These are phyloP conservation scores for Chaetomium globosum DNA, from an alignment of 2,329 filamentous ascomycete species.

Conservation along the genomic window DNA sequence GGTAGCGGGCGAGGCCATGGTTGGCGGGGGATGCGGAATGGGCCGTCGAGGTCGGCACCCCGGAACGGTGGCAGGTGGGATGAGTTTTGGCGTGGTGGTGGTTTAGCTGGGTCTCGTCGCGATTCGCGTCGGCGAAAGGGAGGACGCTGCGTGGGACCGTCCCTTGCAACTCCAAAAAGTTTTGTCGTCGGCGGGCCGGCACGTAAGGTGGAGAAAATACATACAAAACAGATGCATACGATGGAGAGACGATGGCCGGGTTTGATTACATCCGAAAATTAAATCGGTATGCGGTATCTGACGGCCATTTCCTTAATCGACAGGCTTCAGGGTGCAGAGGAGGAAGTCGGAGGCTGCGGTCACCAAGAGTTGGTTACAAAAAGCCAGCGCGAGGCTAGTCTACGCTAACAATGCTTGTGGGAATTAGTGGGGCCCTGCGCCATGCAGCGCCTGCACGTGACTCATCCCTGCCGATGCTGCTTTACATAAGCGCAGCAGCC, in stretches of 20 bases:
- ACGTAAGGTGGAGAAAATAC: constrained; percentile 25
- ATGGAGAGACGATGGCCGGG: constrained; percentile 23
- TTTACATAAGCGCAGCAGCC: constrained; percentile 13
- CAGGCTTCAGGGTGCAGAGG: constrained; percentile 25
- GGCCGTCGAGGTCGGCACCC: constrained; percentile 22
- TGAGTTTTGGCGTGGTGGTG: constrained; percentile 28
- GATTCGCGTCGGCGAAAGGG: constrained; percentile 39
- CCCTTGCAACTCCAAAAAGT: constrained; percentile 35
- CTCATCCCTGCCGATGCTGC: not conserved
- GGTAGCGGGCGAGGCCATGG: constrained; percentile 43
- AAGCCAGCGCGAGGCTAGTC: constrained; percentile 36
- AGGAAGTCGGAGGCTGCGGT: constrained; percentile 29
- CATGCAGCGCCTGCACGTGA: constrained; percentile 26
- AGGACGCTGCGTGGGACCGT: constrained; percentile 28
- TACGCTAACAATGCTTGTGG: constrained; percentile 31
- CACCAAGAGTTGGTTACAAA: constrained; percentile 33
- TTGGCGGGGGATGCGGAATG: constrained; percentile 26
- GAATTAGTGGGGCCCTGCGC: constrained; percentile 26
- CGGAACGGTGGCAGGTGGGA: constrained; percentile 23
- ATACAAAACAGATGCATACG: constrained; percentile 35
- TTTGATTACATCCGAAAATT: constrained; percentile 23
- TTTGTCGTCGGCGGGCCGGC: constrained; percentile 30
- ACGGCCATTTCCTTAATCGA: constrained; percentile 28
- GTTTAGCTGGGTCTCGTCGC: constrained; percentile 34
- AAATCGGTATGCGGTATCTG: constrained; percentile 26